phyloP scores from a whole-genome alignment of 805 yeast genomes.

The Schizosaccharomyces lindneri region DNA sequence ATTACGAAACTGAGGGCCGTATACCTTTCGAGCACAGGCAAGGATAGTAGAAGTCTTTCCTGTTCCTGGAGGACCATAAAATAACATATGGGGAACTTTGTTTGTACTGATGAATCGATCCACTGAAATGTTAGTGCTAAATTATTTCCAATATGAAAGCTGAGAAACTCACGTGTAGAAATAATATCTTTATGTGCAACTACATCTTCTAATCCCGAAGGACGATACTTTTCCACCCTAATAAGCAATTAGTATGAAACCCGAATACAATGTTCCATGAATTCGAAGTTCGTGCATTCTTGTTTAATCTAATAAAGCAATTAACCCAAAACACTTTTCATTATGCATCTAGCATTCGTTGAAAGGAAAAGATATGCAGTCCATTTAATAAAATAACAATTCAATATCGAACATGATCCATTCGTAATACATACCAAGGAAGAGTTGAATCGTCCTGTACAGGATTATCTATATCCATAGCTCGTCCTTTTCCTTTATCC shows the following conservation, averaged over 20 bases:
- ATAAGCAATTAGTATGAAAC: background rate
- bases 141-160: background rate
- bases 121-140: background rate
- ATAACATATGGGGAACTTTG: conserved; percentile 67
- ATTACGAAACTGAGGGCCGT: conserved; percentile 45
- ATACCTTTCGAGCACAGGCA: conserved; percentile 57
- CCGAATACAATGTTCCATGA: background rate
- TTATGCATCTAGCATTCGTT: background rate
- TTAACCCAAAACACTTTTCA: background rate
- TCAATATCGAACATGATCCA: too few relatives aligned
- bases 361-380: too few relatives aligned
- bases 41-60: conserved; percentile 76
- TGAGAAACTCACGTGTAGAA: conserved; percentile 22
- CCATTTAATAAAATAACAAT: too few relatives aligned
- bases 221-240: conserved; percentile 88
- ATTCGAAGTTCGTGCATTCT: background rate
- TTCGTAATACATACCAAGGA: background rate
- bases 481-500: background rate
- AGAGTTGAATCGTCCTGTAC: background rate
- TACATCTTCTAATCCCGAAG: conserved; percentile 57
- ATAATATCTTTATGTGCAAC: conserved; percentile 79
- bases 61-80: conserved; percentile 86
- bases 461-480: background rate
- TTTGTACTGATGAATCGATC: conserved; percentile 68
- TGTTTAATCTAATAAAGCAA: background rate